Conservation (phyloP, 495 filamentous ascomycete species). For the Mycothermus thermophilus region DNA sequence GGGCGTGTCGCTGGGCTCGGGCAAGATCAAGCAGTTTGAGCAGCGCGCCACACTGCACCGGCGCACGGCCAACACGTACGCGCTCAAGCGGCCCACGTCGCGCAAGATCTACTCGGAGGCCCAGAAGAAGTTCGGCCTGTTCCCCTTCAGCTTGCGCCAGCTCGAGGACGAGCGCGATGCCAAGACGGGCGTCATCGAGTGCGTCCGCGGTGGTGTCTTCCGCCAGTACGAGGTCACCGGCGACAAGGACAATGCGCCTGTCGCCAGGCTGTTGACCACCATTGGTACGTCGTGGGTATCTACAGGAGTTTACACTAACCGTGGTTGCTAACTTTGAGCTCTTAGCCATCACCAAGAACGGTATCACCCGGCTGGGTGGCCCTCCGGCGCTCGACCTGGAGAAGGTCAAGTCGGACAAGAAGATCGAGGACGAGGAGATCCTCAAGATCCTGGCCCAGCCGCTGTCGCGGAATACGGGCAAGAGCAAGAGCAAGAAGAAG, state of each 20-base stretch:
- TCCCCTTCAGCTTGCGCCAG: conserved; percentile 95
- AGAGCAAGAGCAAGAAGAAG: conserved; percentile 91
- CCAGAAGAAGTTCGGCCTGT: conserved; percentile 89
- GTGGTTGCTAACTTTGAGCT: conserved; percentile 7
- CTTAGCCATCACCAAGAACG: conserved; percentile 96
- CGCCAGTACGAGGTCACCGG: conserved; percentile 91
- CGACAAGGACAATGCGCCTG: conserved; percentile 71
- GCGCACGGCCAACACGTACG: conserved; percentile 78
- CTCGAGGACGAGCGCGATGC: conserved; percentile 92
- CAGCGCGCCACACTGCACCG: conserved; percentile 85
- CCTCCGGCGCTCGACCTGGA: conserved; percentile 58
- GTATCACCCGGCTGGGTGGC: conserved; percentile 67
- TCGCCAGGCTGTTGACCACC: conserved; percentile 77
- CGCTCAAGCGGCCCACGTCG: conserved; percentile 81
- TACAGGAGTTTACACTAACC: neutral
- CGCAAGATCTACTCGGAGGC: conserved; percentile 82
- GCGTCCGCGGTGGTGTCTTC: conserved; percentile 78
- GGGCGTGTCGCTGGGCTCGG: conserved; percentile 75
- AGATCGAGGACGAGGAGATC: conserved; percentile 90
- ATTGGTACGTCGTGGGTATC: conserved; percentile 53
- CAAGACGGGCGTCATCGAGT: conserved; percentile 92
- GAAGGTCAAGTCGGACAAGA: conserved; percentile 87
- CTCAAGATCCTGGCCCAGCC: conserved; percentile 86
- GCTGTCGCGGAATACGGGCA: conserved; percentile 56
- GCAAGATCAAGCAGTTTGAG: conserved; percentile 83